Evolutionary conservation across 148 eudicot species (phyloP), one percentile per base, ranked within the genome.

Genomic region (Drosera capensis): DNA sequence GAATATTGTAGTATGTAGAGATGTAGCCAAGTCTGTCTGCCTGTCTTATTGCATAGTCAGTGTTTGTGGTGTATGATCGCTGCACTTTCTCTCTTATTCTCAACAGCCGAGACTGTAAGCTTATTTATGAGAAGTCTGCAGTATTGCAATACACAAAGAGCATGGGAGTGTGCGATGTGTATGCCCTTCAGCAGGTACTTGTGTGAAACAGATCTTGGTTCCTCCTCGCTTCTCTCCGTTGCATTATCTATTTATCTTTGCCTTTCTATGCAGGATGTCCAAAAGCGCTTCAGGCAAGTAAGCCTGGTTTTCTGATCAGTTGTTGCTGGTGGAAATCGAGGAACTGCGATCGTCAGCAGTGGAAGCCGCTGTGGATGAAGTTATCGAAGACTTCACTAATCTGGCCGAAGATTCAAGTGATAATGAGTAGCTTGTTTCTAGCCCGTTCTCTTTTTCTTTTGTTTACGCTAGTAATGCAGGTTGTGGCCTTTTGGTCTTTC

Each of bases 51-150:
- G 0, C 25, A 43, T 19, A 17, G 19, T 18, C 13, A 41, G 24
- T 16, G 45, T 20, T 23, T 15, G n/a, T 7, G n/a, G 5, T 44
- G 24, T 3, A 8, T 21, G 26, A 15, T 20, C 7, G 2, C 9
- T 23, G 23, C 13, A 11, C 25, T 42, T 25, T 35, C 28, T 24
- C 36, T 31, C 17, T 25, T 25, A 3, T 14, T 26, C 35, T n/a
- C 34, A 37, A 7, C 68, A 88, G 94, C 48, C 46, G 68, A 92
- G 92, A 77, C 64, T 88, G 97, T 86, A 88, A 78, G 72, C 97
- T 83, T 59, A 54, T 83, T 55, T 88, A 72, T 63, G 97, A 80
- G 39, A 70, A 72, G 69, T 28, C 50, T 52, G 65, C 80, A 44
- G 68, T 87, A 46, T 36, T 71, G 67, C 70, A 39, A 4, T 51